Base-by-base conservation (phyloP, 495 filamentous ascomycete species). In the Hapsidospora chrysogenum region DNA sequence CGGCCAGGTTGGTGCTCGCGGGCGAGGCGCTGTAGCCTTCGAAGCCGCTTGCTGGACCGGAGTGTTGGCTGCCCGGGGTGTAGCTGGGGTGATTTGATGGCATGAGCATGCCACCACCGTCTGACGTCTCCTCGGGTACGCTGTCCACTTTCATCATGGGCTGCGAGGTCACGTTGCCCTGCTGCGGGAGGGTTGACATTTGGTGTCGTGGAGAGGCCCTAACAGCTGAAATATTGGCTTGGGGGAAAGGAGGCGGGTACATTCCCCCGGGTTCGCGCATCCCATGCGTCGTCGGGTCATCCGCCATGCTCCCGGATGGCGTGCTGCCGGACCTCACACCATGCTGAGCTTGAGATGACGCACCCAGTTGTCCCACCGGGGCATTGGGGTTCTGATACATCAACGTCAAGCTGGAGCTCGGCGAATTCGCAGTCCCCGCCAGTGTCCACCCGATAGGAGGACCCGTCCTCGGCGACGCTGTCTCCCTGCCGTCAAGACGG, bases 341-440 rank as follows among this genome's bases (percentile, higher is more conserved):
- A 0, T 44, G 43, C 11, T 41, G 48, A 3, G 10, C 14, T 21
- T 20, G 20, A 9, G 21, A 16, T 11, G 28, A 13, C 44, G 36
- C 0, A 45, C 45, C 15, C 54, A 36, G 42, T 4, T 14, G 25
- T 39, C 28, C 18, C 44, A 15, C 17, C 6, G 10, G 38, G 17
- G 38, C 45, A 30, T 37, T 48, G 29, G 48, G 48, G 27, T 57
- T 70, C 38, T 80, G 72, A 45, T 78, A 84, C 28, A 84, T 61
- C 29, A 82, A 58, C 1, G 80, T 84, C 3, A 86, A 56, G 46
- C 78, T 85, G 0, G 79, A 74, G 43, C 78, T 82, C 5, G 80
- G 78, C 13, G 80, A 85, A 46, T 85, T 80, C 17, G 78, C 84
- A 10, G 77, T 82, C 30, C 81, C 81, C 2, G 81, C 83, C 14